Evolutionary conservation across 805 yeast genomes (phyloP), one percentile per base, ranked within the genome.

Genomic region (Blastobotrys parvus): DNA sequence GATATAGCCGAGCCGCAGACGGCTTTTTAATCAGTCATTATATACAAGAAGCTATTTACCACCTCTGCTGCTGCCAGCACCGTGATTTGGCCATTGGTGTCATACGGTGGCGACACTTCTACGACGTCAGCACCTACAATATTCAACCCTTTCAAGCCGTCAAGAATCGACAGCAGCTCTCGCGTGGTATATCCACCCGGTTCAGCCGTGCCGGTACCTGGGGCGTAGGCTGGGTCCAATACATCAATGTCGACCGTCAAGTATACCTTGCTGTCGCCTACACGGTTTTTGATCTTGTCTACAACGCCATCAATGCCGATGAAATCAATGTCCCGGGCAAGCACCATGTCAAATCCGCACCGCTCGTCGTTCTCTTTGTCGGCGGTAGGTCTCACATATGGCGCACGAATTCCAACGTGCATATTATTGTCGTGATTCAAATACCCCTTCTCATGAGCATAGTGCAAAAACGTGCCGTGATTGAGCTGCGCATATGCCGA

Each of bases 61-160:
- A 75, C 78, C 43, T 75, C 77, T 1, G 80, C 77, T 2, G 82
- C 84, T 3, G 78, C 75, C 44, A 76, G 60, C 16, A 75, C 67
- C 2, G 84, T 77, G 29, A 71, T 65, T 40, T 70, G 80, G 11
- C 73, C 68, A 37, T 68, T 68, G 22, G 72, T 65, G 49, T 80
- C 82, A 48, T 65, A 78, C 1, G 84, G 76, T 2, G 86, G 85
- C 29, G 78, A 62, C 3, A 80, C 84, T 59, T 82, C 89, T 2
- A 82, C 90, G 20, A 82, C 70, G 53, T 82, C 90, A 13, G 81
- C 85, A 22, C 89, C 90, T 4, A 82, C 77, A 31, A 82, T 48
- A 45, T 78, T 69, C 44, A 82, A 59, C 1, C 78, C 78, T 36
- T 75, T 78, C 15, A 82, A 60, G 1, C 74, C 77, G 45, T 82